Percentiles rank a stretch among this genome's conserved stretches.
These are phyloP conservation scores for Immersiporthe knoxdaviesiana DNA, from an alignment of 2,329 filamentous ascomycete genomes.

Conservation along the genomic window DNA sequence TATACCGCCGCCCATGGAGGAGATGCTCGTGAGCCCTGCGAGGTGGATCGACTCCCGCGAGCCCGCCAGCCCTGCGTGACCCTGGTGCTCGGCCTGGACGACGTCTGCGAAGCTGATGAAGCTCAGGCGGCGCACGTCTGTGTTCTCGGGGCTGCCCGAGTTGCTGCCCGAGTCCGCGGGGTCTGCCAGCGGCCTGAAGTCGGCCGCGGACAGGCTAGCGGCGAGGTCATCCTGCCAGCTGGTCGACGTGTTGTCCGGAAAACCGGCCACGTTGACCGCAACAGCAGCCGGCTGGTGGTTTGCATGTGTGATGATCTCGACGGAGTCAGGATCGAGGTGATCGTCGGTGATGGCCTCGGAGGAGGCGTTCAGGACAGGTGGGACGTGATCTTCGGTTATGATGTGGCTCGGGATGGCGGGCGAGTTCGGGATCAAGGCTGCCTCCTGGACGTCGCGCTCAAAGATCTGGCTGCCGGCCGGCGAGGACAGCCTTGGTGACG, in stretches of 20 bases:
- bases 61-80: constrained; percentile 52
- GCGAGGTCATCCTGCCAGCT: constrained; percentile 32
- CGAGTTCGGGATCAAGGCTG: constrained; percentile 69
- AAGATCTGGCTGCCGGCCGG: constrained; percentile 84
- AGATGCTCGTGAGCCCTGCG: constrained; percentile 66
- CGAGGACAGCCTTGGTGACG: constrained; percentile 74
- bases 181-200: constrained; percentile 58
- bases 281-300: constrained; percentile 79
- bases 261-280: constrained; percentile 59
- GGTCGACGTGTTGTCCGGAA: constrained; percentile 40
- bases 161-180: constrained; percentile 56
- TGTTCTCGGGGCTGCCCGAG: constrained; percentile 74
- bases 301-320: constrained; percentile 89
- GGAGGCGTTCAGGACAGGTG: constrained; percentile 86
- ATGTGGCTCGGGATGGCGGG: constrained; percentile 93
- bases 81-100: constrained; percentile 83
- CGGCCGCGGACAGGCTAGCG: constrained; percentile 43
- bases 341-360: constrained; percentile 90
- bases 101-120: constrained; percentile 98
- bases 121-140: constrained; percentile 80
- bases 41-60: constrained; percentile 73
- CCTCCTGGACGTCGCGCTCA: constrained; percentile 91
- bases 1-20: constrained; percentile 45
- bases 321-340: constrained; percentile 81
- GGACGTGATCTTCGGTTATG: constrained; percentile 91